Evolutionary conservation across 306 rosid species (phyloP).

Genomic region (Ceratonia siliqua): DNA sequence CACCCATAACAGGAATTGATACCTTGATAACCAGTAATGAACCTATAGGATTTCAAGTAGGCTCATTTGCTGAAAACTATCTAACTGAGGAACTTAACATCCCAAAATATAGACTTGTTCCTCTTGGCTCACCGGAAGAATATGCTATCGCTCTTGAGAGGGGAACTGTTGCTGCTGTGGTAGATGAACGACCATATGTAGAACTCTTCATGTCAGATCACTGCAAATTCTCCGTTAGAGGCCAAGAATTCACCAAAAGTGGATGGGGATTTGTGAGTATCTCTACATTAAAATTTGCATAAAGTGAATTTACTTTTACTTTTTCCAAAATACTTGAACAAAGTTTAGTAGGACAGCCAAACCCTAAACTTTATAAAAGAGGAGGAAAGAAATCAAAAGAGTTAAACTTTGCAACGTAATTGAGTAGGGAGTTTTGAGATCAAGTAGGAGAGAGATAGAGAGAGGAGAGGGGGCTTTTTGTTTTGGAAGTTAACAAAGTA

Average conservation of each 20-base stretch:
- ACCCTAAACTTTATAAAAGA: neutral
- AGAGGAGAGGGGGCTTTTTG: neutral
- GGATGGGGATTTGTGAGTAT: conserved; percentile 94
- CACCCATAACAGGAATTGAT: conserved; percentile 69
- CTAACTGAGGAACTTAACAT: conserved; percentile 56
- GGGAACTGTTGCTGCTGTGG: conserved; percentile 75
- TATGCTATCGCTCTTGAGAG: conserved; percentile 59
- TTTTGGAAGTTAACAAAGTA: neutral
- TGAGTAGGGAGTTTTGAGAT: neutral
- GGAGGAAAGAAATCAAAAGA: neutral
- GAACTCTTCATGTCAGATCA: conserved; percentile 74
- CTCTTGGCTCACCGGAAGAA: conserved; percentile 60
- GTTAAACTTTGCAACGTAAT: neutral
- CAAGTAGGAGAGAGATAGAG: no score
- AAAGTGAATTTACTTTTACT: neutral
- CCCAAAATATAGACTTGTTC: conserved; percentile 59
- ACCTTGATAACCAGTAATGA: conserved; percentile 46
- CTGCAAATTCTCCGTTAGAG: conserved; percentile 73
- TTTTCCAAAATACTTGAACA: neutral
- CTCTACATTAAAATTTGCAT: neutral
- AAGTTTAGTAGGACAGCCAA: neutral
- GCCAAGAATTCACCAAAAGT: conserved; percentile 83
- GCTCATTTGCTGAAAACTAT: conserved; percentile 65
- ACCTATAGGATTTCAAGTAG: conserved; percentile 73
- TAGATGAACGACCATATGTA: conserved; percentile 77